Evolutionary conservation across 129 eudicot genomes (phyloP).

Genomic region (Flaveria linearis): DNA sequence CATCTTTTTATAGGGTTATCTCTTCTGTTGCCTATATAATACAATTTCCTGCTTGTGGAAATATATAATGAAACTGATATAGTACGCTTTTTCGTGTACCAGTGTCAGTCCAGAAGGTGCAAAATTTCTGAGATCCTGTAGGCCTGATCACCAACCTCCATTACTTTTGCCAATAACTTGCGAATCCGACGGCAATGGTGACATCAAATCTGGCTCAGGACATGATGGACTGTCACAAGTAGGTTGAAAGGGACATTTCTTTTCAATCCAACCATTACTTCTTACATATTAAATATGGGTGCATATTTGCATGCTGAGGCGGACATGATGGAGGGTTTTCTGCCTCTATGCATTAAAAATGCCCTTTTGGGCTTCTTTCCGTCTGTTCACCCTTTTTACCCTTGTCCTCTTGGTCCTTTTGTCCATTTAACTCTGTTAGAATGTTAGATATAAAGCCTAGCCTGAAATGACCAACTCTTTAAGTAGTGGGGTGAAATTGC

Average conservation of each 20-base stretch:
- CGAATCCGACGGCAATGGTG: constrained; percentile 55
- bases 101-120: constrained; percentile 78
- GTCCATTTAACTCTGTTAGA: background rate
- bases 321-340: background rate
- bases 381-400: background rate
- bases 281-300: constrained; percentile 1
- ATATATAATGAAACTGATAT: constrained; percentile 31
- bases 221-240: constrained; percentile 65
- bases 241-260: constrained; percentile 18
- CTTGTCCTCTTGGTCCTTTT: background rate
- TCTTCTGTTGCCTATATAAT: constrained; percentile 11
- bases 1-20: constrained; percentile 5
- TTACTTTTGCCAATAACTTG: constrained; percentile 59
- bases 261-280: background rate
- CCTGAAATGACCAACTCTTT: background rate
- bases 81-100: constrained; percentile 29
- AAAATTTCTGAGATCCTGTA: constrained; percentile 66
- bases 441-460: background rate
- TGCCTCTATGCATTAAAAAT: background rate
- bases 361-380: background rate
- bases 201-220: constrained; percentile 37
- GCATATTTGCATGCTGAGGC: constrained; percentile 3
- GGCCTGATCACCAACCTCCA: constrained; percentile 88
- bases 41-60: constrained; percentile 27
- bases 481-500: background rate